Base-by-base conservation (phyloP, 2,329 filamentous ascomycete species). In the Fragosphaeria purpurea region DNA sequence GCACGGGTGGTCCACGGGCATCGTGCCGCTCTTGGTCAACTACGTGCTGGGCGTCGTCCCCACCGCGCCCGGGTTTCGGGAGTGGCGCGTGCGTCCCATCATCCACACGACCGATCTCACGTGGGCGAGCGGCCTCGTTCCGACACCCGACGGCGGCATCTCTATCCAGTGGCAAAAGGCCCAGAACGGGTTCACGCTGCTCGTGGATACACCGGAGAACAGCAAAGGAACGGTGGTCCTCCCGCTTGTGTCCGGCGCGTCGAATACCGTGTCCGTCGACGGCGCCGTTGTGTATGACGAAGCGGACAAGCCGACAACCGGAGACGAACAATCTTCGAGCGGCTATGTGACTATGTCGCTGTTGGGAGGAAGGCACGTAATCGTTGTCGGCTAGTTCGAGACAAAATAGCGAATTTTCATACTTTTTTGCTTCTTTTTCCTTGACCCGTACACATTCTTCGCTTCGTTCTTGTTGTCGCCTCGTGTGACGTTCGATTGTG, bases 1-100 rank as follows among this genome's bases (percentile, higher is more conserved):
- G 1, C 74, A 77, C 49, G 74, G 71, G 0, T 77, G 74, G 74
- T 67, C 67, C 3, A 75, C 73, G 1, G 74, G 74, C 6, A 63
- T 77, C 12, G 70, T 74, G 42, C 71, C 74, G 1, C 59, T 72
- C 6, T 55, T 75, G 53, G 70, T 61, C 6, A 70, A 67, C 43
- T 69, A 72, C 41, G 65, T 77, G 1, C 63, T 77, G 0, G 74
- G 74, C 2, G 67, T 77, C 4, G 65, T 56, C 44, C 73, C 74
- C 1, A 61, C 63, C 6, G 62, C 60, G 4, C 69, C 70, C 0
- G 74, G 72, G 0, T 77, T 75, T 53, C 47, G 51, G 11, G 59
- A 60, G 1, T 76, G 69, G 65, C 58, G 51, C 3, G 59, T 76
- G 1, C 63, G 60, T 44, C 73, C 73, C 0, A 48, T 64, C 2